Percentiles rank a stretch among this genome's conserved stretches.
Evolutionary conservation across 352 stramenopile species (phyloP).

Genomic region (Pythium apleroticum): DNA sequence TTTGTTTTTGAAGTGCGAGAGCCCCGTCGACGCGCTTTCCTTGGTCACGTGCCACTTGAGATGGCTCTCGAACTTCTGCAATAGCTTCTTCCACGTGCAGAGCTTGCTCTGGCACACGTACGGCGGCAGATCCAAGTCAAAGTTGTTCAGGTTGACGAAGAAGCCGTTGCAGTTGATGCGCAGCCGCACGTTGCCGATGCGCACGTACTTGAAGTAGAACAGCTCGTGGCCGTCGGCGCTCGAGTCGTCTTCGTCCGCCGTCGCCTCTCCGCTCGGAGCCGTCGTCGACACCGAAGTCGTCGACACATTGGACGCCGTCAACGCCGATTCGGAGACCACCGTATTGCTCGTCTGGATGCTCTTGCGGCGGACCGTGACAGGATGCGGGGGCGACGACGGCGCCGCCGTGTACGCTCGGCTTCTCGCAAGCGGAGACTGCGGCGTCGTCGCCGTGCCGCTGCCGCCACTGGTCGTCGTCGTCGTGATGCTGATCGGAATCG

Average conservation of each 20-base stretch:
- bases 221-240: constrained; percentile 61
- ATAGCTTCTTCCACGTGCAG: constrained; percentile 78
- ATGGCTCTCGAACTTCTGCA: constrained; percentile 84
- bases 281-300: background rate
- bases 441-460: background rate
- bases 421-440: constrained; percentile 16
- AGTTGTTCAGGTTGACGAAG: constrained; percentile 82
- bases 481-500: background rate
- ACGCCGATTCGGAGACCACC: constrained; percentile 18
- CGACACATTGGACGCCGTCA: constrained; percentile 5
- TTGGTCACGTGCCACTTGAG: constrained; percentile 84
- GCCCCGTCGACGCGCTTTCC: constrained; percentile 73
- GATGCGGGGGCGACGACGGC: constrained; percentile 13
- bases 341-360: constrained; percentile 21
- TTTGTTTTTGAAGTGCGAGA: constrained; percentile 88
- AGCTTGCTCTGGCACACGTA: constrained; percentile 83
- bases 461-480: constrained; percentile 1
- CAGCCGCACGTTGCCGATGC: constrained; percentile 74
- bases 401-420: constrained; percentile 15
- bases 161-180: constrained; percentile 86
- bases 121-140: constrained; percentile 73
- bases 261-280: constrained; percentile 2
- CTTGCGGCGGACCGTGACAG: constrained; percentile 17
- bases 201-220: constrained; percentile 87
- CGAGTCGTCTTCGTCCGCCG: constrained; percentile 50